phyloP scores from a whole-genome alignment of 768 basidiomycete species.

The Pleurotus tuber-regium region DNA sequence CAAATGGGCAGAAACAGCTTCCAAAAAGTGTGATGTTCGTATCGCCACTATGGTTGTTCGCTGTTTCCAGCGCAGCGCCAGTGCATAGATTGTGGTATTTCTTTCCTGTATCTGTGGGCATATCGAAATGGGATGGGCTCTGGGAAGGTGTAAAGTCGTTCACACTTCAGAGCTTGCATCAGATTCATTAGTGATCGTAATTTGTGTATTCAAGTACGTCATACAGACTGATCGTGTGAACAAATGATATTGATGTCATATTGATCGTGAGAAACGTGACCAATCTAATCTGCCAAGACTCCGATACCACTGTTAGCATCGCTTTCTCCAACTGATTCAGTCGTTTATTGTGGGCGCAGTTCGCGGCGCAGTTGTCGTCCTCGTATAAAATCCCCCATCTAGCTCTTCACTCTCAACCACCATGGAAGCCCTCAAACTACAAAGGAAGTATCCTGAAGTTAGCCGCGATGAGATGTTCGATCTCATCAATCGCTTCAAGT shows the following conservation, averaged over 20 bases:
- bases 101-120: conserved; percentile 22
- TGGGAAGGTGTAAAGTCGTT: too few species aligned
- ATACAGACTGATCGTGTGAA: too few species aligned
- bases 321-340: not conserved
- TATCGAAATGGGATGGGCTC: too few species aligned
- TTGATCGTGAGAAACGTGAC: not conserved
- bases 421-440: conserved; percentile 84
- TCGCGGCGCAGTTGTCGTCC: conserved; percentile 5
- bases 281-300: not conserved
- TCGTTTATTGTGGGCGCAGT: not conserved
- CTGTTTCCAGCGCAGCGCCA: conserved; percentile 54
- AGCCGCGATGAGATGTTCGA: conserved; percentile 92
- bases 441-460: conserved; percentile 91
- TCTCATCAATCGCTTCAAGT: conserved; percentile 96
- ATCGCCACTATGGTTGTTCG: conserved; percentile 41
- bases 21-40: conserved; percentile 66
- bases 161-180: too few species aligned
- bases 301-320: not conserved
- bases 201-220: too few species aligned
- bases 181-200: not conserved
- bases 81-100: conserved; percentile 40
- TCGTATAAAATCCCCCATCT: not conserved
- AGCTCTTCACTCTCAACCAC: conserved; percentile 11
- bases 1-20: conserved; percentile 79
- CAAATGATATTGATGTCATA: too few species aligned